These are phyloP conservation scores for Hibiscus tridactylites DNA, from an alignment of 345 rosid genomes.

Conservation along the genomic window DNA sequence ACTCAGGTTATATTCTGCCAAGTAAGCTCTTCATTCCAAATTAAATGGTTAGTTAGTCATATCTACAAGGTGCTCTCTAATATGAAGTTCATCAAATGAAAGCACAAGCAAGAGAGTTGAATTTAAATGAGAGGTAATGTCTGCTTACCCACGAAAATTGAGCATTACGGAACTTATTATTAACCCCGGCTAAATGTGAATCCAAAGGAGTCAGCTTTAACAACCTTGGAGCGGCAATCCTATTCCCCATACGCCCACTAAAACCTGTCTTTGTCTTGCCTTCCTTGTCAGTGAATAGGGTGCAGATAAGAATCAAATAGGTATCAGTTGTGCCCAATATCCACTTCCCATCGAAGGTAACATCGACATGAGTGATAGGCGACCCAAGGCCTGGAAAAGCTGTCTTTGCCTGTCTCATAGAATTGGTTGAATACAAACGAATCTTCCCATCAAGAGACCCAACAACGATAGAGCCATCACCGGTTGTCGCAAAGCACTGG, in stretches of 20 bases:
- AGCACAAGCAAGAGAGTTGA: neutral
- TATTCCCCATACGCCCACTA: conserved; percentile 94
- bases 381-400: conserved; percentile 99
- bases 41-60: neutral
- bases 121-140: neutral
- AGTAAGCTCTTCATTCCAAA: neutral
- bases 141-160: conserved; percentile 91
- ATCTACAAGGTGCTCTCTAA: neutral
- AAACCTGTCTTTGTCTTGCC: conserved; percentile 93
- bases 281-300: conserved; percentile 76
- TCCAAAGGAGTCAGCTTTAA: conserved; percentile 81
- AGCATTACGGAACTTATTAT: conserved; percentile 80
- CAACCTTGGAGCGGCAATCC: conserved; percentile 91
- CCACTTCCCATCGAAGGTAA: conserved; percentile 97
- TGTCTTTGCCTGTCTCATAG: conserved; percentile 97
- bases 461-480: conserved; percentile 96
- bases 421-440: conserved; percentile 69
- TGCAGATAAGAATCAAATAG: conserved; percentile 79
- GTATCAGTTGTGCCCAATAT: conserved; percentile 94
- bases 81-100: neutral
- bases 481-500: conserved; percentile 96
- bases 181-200: conserved; percentile 79
- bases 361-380: conserved; percentile 92
- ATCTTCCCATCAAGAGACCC: conserved; percentile 98
- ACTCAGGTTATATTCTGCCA: neutral